Base-by-base conservation (phyloP, 768 basidiomycete species). In the Mycena latifolia region DNA sequence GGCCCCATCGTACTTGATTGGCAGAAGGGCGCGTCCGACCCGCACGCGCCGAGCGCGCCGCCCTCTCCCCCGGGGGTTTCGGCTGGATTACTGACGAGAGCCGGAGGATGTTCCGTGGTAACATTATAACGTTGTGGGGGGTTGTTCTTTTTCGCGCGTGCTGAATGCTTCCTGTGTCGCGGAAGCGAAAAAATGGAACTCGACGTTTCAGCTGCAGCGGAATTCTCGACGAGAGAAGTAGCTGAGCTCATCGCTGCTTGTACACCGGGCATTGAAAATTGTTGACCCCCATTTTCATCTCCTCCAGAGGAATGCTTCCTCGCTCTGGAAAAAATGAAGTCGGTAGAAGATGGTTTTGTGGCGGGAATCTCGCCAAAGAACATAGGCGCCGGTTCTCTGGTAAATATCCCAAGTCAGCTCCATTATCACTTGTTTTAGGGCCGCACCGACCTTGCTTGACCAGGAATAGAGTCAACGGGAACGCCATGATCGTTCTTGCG, bases 291-390 rank as follows among this genome's bases (percentile, higher is more conserved):
- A 33, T 55, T 24, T 3, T 15, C 63, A 8, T 52, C 63, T 18
- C 29, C 66, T 47, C 37, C 66, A 24, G 5, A 56, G 2, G 61
- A 67, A 17, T 17, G 29, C 48, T 58, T 67, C 20, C 66, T 14
- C n/a, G 45, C 55, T 27, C 66, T 56, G 15, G 61, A n/a, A 31
- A 57, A 31, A 9, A 9, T 29, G 17, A 61, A 50, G 31, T 62
- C 39, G 37, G 56, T 12, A 15, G 37, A 22, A 15, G 47, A 18
- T 11, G 55, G 31, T 8, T 57, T 8, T 20, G 43, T 18, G 17
- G 61, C 41, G 10, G 55, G 55, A 22, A 62, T 37, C 43, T 55
- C 29, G 10, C 66, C 66, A n/a, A 67, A 67, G 27, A 48, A 66
- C n/a, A 45, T 24, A 17, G 60, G 52, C 27, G 45, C 33, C 1